A percentile compares a stretch with the other conserved stretches of the same genome.
phyloP scores from a whole-genome alignment of 352 stramenopile species.

The Pythium aristosporum region DNA sequence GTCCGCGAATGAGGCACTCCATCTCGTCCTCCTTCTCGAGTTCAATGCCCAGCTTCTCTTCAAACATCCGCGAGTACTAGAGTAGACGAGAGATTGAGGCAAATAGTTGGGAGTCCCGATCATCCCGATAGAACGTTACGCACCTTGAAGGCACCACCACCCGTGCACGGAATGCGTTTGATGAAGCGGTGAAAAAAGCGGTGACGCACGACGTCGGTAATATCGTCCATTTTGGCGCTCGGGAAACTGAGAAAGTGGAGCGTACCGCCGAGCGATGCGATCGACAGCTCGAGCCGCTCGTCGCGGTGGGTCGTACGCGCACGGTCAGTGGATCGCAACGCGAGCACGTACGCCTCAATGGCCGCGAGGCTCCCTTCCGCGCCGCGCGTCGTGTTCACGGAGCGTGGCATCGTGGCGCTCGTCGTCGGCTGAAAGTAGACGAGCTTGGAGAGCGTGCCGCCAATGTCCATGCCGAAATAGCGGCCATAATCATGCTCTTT shows the following conservation, averaged over 20 bases:
- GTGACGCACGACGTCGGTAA: slow-evolving; percentile 67
- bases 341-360: slow-evolving; percentile 58
- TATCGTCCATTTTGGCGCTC: slow-evolving; percentile 64
- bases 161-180: slow-evolving; percentile 87
- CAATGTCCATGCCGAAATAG: slow-evolving; percentile 92
- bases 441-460: slow-evolving; percentile 91
- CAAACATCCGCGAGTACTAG: slow-evolving; percentile 78
- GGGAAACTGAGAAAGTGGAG: slow-evolving; percentile 93
- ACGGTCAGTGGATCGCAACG: slow-evolving; percentile 38
- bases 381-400: slow-evolving; percentile 24
- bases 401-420: slow-evolving; percentile 27
- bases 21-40: slow-evolving; percentile 96
- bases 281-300: slow-evolving; percentile 60
- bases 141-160: slow-evolving; percentile 95
- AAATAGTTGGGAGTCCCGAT: too few species aligned
- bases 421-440: slow-evolving; percentile 90
- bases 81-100: too few species aligned
- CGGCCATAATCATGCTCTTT: slow-evolving; percentile 68
- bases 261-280: slow-evolving; percentile 83
- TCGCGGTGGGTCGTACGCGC: slow-evolving; percentile 44
- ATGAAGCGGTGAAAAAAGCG: slow-evolving; percentile 91
- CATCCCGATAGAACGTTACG: too few species aligned
- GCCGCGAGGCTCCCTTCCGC: slow-evolving; percentile 46
- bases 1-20: slow-evolving; percentile 94
- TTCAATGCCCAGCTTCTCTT: slow-evolving; percentile 90